These are phyloP conservation scores for Hygrophoropsis aurantiaca DNA, from an alignment of 768 basidiomycete genomes.

Conservation along the genomic window DNA sequence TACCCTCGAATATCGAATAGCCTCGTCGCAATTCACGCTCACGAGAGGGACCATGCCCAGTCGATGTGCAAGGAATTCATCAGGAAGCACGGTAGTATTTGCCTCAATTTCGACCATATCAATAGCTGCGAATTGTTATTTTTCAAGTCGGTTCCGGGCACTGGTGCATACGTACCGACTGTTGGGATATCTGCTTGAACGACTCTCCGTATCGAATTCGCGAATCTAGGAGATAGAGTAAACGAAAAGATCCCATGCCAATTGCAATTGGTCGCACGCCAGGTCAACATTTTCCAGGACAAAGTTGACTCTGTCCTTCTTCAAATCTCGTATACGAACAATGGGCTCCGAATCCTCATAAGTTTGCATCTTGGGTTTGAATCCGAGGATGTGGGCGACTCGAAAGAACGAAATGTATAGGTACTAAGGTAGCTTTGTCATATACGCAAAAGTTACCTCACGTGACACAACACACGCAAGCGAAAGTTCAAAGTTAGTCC, in stretches of 20 bases:
- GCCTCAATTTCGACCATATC: conserved; percentile 92
- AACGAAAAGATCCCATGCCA: conserved; percentile 5
- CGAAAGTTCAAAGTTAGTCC: too few species aligned
- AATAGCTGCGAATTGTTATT: conserved; percentile 60
- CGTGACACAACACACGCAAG: too few species aligned
- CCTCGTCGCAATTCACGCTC: conserved; percentile 86
- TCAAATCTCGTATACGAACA: conserved; percentile 81
- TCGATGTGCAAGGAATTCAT: conserved; percentile 96
- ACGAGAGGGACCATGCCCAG: conserved; percentile 91
- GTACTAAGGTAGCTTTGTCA: too few species aligned
- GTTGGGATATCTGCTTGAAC: conserved; percentile 98
- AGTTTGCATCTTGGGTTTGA: conserved; percentile 28
- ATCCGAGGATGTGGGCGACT: too few species aligned
- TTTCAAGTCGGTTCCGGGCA: too few species aligned
- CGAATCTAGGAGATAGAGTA: conserved; percentile 57
- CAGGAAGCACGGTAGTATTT: conserved; percentile 92
- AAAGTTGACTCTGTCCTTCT: conserved; percentile 86
- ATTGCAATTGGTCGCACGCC: conserved; percentile 56
- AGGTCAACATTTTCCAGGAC: conserved; percentile 95
- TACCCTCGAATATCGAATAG: conserved; percentile 77
- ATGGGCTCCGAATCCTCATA: conserved; percentile 54
- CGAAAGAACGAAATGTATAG: too few species aligned
- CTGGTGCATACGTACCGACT: conserved; percentile 82
- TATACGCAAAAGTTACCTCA: too few species aligned
- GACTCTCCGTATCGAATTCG: conserved; percentile 90